Base-by-base conservation (phyloP, 2,329 filamentous ascomycete species). In the Calonectria ilicicola region DNA sequence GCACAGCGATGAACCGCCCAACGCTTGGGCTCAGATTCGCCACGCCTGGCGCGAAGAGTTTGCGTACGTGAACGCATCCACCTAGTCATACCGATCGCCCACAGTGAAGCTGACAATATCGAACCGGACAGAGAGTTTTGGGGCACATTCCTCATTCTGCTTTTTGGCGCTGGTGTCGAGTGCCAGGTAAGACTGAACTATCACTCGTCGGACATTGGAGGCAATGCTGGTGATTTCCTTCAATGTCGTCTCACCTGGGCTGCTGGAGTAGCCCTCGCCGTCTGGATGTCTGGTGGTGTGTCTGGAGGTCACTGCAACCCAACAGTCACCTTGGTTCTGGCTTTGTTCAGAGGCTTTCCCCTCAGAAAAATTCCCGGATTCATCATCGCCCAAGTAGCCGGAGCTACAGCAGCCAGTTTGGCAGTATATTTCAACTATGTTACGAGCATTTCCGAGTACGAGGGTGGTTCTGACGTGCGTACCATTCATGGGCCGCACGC, bases 41-140 rank as follows among this genome's bases (percentile, higher is more conserved):
- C 63, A 65, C 23, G 29, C 42, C 6, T 65, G 63, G 63, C 63
- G 63, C 29, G 63, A 65, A 65, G 63, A 65, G 46, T 65, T 65
- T 15, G 63, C 63, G 63, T 65, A 65, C 46, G 63, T 65, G 21
- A 35, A 51, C 29, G 21, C 40, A 44, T 46, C 5, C 23, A 40
- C 10, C 32, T 38, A 38, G 51, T 32, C 17, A 10, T 21, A 14
- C 19, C 63, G 15, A 3, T 38, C n/a, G 21, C 21, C 21, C 51
- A 5, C 14, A 8, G 8, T 19, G 14, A 27, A 27, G 44, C 63
- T 53, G 42, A 65, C 46, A 38, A 29, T 10, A 19, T n/a, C 19
- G 19, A 19, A 35, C 17, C 23, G 23, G 12, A 49, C 21, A 51
- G 42, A 1, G 63, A 65, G 47, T 65, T 65, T 35, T 65, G 63